Conservation (phyloP, 495 filamentous ascomycete species). For the Parachaetomium inaequale region DNA sequence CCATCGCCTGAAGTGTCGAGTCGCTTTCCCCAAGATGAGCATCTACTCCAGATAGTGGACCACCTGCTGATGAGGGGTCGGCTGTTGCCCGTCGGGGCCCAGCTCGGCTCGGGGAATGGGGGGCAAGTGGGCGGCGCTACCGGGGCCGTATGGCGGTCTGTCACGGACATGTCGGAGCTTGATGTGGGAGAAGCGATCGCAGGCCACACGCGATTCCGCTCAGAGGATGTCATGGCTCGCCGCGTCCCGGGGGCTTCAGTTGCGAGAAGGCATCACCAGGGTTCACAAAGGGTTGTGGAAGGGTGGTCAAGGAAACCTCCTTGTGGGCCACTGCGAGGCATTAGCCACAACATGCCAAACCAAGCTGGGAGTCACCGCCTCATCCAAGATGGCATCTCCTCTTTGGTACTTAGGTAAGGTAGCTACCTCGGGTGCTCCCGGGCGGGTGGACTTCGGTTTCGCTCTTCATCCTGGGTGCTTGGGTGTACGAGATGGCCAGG, state of each 20-base stretch:
- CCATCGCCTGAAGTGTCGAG: too few relatives aligned
- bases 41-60: too few relatives aligned
- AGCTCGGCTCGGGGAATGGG: background rate
- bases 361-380: too few relatives aligned
- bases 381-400: background rate
- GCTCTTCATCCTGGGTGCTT: constrained; percentile 11
- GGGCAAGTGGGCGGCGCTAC: background rate
- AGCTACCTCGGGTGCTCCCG: constrained; percentile 8
- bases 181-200: background rate
- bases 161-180: background rate
- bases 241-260: background rate
- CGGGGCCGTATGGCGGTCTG: background rate
- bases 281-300: constrained; percentile 27
- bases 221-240: background rate
- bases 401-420: too few relatives aligned
- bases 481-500: constrained; percentile 4
- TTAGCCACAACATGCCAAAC: too few relatives aligned
- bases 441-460: constrained; percentile 11
- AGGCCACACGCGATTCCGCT: too few relatives aligned
- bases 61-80: too few relatives aligned
- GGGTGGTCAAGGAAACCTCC: constrained; percentile 11
- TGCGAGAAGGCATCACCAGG: constrained; percentile 15
- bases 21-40: too few relatives aligned
- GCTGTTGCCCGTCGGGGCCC: too few relatives aligned
- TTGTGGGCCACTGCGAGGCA: constrained; percentile 7